Evolutionary conservation across 176 grass and related monocot genomes (phyloP), one percentile per base, ranked within the genome.

Genomic region (Aegilops longissima): DNA sequence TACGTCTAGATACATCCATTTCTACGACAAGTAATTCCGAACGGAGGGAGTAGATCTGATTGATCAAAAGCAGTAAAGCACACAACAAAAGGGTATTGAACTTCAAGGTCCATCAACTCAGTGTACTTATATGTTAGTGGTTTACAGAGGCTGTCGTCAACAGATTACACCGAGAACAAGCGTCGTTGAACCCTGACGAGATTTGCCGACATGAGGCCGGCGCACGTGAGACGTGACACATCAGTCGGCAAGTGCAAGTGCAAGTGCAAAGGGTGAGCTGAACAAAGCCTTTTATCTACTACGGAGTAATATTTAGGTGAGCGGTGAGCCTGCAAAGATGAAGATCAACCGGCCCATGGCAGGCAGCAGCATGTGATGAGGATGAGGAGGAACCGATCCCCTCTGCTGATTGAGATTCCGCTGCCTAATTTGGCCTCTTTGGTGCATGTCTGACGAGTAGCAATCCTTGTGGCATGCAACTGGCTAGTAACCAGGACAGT

Each of bases 41-140:
- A 27, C 27, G 27, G 27, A 27, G 27, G 27, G 27, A 35, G 47
- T 83, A 87, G 85, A 87, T 84, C 89, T 74, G 68, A 69, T 84
- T 35, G 3, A 0, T 20, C 14, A 51, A 14, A 14, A 49, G 20
- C 39, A 7, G 21, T 14, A 24, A 12, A 56, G 8, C 24, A 29
- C 23, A 9, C 38, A 30, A 36, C 49, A 66, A 21, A 61, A 8
- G 52, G 5, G 17, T 56, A 56, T 2, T 71, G 78, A 38, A 62
- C 10, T 56, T 36, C 1, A 24, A 45, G 24, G 24, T 9, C 64
- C 44, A 75, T 45, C 13, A 31, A 44, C 21, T 30, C 31, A 36
- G 8, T 9, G 16, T 34, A 33, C 30, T 25, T 25, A 25, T 25
- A 25, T 25, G 1, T 25, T 25, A 25, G 25, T 25, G 25, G 25